Conservation (phyloP, 192 early-diverging fungal genomes). For the Backusella tuberculispora region DNA sequence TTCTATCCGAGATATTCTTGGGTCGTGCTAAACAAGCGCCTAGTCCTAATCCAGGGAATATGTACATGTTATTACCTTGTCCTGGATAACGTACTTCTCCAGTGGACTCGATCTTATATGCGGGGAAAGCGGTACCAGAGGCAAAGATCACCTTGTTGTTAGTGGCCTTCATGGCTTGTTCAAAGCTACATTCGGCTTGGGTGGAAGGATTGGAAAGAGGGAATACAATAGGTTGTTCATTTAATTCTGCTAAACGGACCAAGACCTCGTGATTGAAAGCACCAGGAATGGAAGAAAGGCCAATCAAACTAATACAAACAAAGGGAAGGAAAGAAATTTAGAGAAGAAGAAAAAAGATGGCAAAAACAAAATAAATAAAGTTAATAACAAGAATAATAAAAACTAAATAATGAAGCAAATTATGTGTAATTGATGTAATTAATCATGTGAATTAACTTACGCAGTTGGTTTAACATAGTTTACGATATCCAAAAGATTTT, state of each 20-base stretch:
- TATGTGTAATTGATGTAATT: too few relatives aligned
- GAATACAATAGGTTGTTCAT: slow-evolving; percentile 88
- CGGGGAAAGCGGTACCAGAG: slow-evolving; percentile 95
- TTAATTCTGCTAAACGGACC: slow-evolving; percentile 74
- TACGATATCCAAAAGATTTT: slow-evolving; percentile 72
- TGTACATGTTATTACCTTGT: slow-evolving; percentile 97
- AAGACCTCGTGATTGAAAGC: slow-evolving; percentile 80
- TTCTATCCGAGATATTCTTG: slow-evolving; percentile 71
- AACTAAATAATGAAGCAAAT: background rate
- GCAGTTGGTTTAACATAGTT: slow-evolving; percentile 89
- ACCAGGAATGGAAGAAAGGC: slow-evolving; percentile 80
- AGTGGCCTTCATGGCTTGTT: slow-evolving; percentile 87
- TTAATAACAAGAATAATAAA: background rate
- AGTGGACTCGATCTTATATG: slow-evolving; percentile 66
- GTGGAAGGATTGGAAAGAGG: slow-evolving; percentile 88
- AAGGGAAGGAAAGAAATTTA: too few relatives aligned
- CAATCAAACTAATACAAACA: slow-evolving; percentile 63
- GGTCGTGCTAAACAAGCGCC: slow-evolving; percentile 82
- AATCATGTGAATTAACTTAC: slow-evolving; percentile 3
- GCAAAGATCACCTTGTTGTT: slow-evolving; percentile 92
- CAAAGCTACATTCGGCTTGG: slow-evolving; percentile 96
- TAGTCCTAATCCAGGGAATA: slow-evolving; percentile 94
- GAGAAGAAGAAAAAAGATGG: too few relatives aligned
- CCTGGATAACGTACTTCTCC: slow-evolving; percentile 67
- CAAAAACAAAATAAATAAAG: too few relatives aligned